These are phyloP conservation scores for Cladosporium velox DNA, from an alignment of 2,329 filamentous ascomycete species.

Conservation along the genomic window DNA sequence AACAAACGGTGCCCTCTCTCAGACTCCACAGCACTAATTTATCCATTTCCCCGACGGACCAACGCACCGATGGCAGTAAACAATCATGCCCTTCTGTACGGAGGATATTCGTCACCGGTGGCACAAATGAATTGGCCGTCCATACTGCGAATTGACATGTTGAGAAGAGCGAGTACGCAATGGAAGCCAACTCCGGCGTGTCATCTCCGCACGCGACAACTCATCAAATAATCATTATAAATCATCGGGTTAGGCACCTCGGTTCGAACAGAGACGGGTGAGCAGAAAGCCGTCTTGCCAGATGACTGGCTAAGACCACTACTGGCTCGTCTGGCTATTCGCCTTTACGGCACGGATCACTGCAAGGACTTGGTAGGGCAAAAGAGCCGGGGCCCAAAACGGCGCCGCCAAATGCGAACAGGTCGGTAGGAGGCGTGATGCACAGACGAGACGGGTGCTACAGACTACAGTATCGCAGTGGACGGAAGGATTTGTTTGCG, in stretches of 20 bases:
- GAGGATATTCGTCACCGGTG: not conserved
- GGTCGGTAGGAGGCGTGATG: not conserved
- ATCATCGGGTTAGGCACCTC: not conserved
- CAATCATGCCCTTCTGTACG: not conserved
- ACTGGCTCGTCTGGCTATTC: not conserved
- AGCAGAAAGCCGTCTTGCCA: conserved; percentile 12
- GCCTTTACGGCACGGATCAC: conserved; percentile 5
- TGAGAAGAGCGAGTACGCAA: not conserved
- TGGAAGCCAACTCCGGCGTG: not conserved
- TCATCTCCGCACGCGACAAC: conserved; percentile 1
- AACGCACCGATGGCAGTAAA: conserved; percentile 1
- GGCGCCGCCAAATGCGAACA: not conserved
- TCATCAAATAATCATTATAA: not conserved
- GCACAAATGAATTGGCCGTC: not conserved
- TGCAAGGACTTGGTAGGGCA: conserved; percentile 3
- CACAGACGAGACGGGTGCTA: conserved; percentile 7
- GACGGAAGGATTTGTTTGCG: conserved; percentile 13
- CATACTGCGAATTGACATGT: not conserved
- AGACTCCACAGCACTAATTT: conserved; percentile 2
- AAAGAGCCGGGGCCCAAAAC: not conserved
- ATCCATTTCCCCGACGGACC: conserved; percentile 6
- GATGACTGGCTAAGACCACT: conserved; percentile 5
- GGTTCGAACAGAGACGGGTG: conserved; percentile 5
- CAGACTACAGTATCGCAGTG: not conserved
- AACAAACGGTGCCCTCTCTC: not conserved